phyloP scores from a whole-genome alignment of 1,139 yeast species.

The Candida sojae region DNA sequence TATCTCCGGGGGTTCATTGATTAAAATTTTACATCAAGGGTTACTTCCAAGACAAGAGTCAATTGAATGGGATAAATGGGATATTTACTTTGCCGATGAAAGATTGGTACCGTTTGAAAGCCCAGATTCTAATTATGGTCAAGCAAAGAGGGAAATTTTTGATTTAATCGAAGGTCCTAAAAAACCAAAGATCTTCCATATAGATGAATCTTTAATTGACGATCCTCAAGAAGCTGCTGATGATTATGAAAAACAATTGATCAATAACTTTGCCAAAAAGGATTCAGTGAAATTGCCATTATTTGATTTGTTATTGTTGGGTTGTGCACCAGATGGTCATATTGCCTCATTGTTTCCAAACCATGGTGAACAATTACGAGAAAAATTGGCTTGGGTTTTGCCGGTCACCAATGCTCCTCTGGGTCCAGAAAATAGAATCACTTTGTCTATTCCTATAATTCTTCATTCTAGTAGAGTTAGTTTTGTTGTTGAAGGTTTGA shows the following conservation, averaged over 20 bases:
- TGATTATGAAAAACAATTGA: slow-evolving; percentile 79
- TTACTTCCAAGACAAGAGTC: slow-evolving; percentile 65
- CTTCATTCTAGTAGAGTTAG: slow-evolving; percentile 92
- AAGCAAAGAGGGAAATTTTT: slow-evolving; percentile 78
- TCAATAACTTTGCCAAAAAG: slow-evolving; percentile 91
- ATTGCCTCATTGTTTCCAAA: slow-evolving; percentile 94
- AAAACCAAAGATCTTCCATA: slow-evolving; percentile 76
- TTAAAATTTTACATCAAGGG: slow-evolving; percentile 85
- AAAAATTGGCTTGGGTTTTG: slow-evolving; percentile 93
- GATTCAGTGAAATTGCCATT: slow-evolving; percentile 94
- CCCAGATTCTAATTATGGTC: slow-evolving; percentile 86
- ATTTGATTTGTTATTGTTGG: slow-evolving; percentile 86
- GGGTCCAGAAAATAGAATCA: slow-evolving; percentile 85
- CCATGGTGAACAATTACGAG: slow-evolving; percentile 81
- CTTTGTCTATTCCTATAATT: slow-evolving; percentile 91
- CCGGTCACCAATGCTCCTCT: slow-evolving; percentile 92
- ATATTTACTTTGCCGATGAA: slow-evolving; percentile 94
- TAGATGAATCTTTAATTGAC: slow-evolving; percentile 71
- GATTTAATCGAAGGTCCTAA: slow-evolving; percentile 59
- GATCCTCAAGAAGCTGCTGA: slow-evolving; percentile 97
- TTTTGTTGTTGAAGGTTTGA: slow-evolving; percentile 93
- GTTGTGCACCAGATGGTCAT: slow-evolving; percentile 99
- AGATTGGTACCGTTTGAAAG: slow-evolving; percentile 87
- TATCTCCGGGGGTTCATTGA: slow-evolving; percentile 87
- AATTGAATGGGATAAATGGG: slow-evolving; percentile 94